Evolutionary conservation across 306 rosid genomes (phyloP).

Genomic region (Begonia fuchsioides): DNA sequence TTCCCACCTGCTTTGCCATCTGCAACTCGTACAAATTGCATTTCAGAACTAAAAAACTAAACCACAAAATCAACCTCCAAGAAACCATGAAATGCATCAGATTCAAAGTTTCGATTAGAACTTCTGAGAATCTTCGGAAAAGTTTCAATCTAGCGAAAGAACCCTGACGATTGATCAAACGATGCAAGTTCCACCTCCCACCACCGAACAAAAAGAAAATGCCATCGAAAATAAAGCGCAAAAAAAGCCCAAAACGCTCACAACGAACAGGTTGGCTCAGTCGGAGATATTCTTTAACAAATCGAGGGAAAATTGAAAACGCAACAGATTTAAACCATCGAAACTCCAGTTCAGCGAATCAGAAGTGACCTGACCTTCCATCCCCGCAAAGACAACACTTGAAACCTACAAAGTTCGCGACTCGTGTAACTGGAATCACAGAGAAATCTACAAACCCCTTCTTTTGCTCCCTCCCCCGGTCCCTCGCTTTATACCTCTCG

Average conservation of each 20-base stretch:
- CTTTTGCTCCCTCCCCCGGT: too few relatives aligned
- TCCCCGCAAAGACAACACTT: constrained; percentile 6
- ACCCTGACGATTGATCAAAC: too few relatives aligned
- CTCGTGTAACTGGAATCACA: not conserved
- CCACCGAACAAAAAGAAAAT: too few relatives aligned
- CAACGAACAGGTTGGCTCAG: not conserved
- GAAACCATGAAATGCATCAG: not conserved
- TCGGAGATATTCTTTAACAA: not conserved
- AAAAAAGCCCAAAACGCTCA: not conserved
- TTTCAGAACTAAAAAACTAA: constrained; percentile 2
- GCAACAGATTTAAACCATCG: constrained; percentile 18
- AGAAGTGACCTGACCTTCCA: constrained; percentile 29
- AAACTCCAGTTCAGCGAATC: constrained; percentile 12
- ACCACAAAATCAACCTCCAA: constrained; percentile 1
- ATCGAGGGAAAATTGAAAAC: constrained; percentile 6
- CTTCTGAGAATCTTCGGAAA: too few relatives aligned
- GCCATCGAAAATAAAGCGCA: not conserved
- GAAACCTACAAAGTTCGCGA: constrained; percentile 10
- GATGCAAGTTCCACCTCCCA: too few relatives aligned
- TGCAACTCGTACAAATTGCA: constrained; percentile 11
- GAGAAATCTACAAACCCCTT: too few relatives aligned
- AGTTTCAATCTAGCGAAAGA: too few relatives aligned
- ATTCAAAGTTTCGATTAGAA: too few relatives aligned
- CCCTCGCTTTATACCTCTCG: too few relatives aligned
- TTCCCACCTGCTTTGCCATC: constrained; percentile 22